Evolutionary conservation across 2,329 filamentous ascomycete genomes (phyloP).

Genomic region (Gremmenia infestans): DNA sequence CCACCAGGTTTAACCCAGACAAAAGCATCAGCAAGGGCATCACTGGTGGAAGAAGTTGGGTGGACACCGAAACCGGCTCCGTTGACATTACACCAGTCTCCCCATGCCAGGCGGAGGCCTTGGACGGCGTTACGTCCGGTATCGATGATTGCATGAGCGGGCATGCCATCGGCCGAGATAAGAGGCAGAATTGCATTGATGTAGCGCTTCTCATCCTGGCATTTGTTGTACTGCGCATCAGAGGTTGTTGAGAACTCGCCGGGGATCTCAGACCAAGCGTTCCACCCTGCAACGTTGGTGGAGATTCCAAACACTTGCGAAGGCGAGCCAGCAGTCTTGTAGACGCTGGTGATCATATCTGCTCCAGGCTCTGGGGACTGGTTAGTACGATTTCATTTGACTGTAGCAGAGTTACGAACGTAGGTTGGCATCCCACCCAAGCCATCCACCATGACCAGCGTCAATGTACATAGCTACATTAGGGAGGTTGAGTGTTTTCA

Average conservation of each 20-base stretch:
- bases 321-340: slow-evolving; percentile 46
- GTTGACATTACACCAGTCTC: slow-evolving; percentile 40
- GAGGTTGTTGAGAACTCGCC: slow-evolving; percentile 33
- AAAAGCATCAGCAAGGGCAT: slow-evolving; percentile 30
- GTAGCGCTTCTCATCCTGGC: slow-evolving; percentile 39
- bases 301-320: slow-evolving; percentile 47
- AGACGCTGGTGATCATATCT: slow-evolving; percentile 42
- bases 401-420: slow-evolving; percentile 6
- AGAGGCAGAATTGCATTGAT: slow-evolving; percentile 37
- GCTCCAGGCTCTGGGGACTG: slow-evolving; percentile 37
- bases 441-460: slow-evolving; percentile 54
- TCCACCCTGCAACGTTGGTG: slow-evolving; percentile 58
- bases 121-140: slow-evolving; percentile 45
- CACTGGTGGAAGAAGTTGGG: slow-evolving; percentile 22
- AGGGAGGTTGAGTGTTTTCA: slow-evolving; percentile 47
- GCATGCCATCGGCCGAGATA: slow-evolving; percentile 25
- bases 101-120: slow-evolving; percentile 41
- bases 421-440: slow-evolving; percentile 53
- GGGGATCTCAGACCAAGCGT: slow-evolving; percentile 31
- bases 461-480: slow-evolving; percentile 56
- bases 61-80: slow-evolving; percentile 32
- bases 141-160: slow-evolving; percentile 43
- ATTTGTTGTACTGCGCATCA: slow-evolving; percentile 43
- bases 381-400: slow-evolving; percentile 2
- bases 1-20: slow-evolving; percentile 34